Evolutionary conservation across 1,139 yeast genomes (phyloP).

Genomic region (Meyerozyma sp.): DNA sequence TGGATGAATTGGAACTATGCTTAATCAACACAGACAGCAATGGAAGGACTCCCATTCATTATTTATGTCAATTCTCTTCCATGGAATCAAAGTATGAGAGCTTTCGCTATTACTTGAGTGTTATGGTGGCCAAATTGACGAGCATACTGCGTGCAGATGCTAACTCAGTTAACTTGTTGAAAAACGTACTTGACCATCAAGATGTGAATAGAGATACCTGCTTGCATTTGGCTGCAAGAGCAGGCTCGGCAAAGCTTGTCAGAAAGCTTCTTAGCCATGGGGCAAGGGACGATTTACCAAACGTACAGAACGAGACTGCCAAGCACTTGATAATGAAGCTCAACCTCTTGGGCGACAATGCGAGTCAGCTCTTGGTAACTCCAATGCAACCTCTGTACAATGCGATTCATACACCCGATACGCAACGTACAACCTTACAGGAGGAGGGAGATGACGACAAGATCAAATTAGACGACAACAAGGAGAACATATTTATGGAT

Average conservation of each 20-base stretch:
- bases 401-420: conserved; percentile 40
- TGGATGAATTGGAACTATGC: conserved; percentile 67
- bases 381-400: conserved; percentile 30
- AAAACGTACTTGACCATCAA: conserved; percentile 61
- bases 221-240: conserved; percentile 54
- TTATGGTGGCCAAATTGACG: conserved; percentile 33
- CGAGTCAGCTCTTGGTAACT: conserved; percentile 23
- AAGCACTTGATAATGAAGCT: conserved; percentile 18
- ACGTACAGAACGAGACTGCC: conserved; percentile 37
- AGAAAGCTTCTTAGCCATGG: conserved; percentile 37
- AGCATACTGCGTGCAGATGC: conserved; percentile 25
- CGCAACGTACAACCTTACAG: conserved; percentile 42
- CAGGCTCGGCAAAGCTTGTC: conserved; percentile 34
- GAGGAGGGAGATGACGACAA: conserved; percentile 28
- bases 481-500: conserved; percentile 40
- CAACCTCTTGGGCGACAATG: conserved; percentile 12
- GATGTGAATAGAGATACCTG: conserved; percentile 69
- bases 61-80: conserved; percentile 58
- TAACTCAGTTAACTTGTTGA: conserved; percentile 39
- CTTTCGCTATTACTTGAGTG: conserved; percentile 33
- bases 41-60: conserved; percentile 71
- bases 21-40: conserved; percentile 66
- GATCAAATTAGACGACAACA: conserved; percentile 31
- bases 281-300: conserved; percentile 43
- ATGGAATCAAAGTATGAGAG: conserved; percentile 44